Conservation (phyloP, 306 rosid species). For the Quercus bicolor region DNA sequence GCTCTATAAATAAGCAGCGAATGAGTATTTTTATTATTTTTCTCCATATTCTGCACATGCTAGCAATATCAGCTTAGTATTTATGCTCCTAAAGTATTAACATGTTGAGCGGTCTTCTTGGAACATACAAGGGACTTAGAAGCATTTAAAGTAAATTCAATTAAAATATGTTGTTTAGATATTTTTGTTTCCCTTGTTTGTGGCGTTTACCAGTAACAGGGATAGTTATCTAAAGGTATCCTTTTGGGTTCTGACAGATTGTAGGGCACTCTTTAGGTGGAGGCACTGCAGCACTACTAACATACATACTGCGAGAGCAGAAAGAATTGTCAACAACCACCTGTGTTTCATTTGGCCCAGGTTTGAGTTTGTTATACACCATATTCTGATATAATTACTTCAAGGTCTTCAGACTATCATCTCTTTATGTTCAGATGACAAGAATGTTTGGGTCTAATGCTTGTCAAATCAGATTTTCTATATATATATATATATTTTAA, state of each 20-base stretch:
- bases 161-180: too few relatives aligned
- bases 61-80: background rate
- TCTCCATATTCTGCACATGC: background rate
- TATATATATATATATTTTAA: background rate
- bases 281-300: constrained; percentile 93
- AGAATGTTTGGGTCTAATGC: constrained; percentile 6
- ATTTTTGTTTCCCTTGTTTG: background rate
- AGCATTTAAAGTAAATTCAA: background rate
- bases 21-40: background rate
- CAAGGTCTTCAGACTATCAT: background rate
- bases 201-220: constrained; percentile 13
- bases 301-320: constrained; percentile 83
- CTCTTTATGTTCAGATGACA: constrained; percentile 2
- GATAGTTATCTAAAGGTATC: background rate
- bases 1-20: background rate
- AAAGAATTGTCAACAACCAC: constrained; percentile 67
- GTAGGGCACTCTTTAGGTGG: constrained; percentile 99
- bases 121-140: background rate
- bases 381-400: constrained; percentile 7
- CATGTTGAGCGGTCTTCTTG: background rate
- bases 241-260: constrained; percentile 41
- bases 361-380: constrained; percentile 32
- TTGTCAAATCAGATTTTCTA: constrained; percentile 3
- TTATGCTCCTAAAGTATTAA: background rate
- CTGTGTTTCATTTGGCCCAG: constrained; percentile 94